phyloP scores from a whole-genome alignment of 2,329 filamentous ascomycete genomes.

The Coniochaeta sp. region DNA sequence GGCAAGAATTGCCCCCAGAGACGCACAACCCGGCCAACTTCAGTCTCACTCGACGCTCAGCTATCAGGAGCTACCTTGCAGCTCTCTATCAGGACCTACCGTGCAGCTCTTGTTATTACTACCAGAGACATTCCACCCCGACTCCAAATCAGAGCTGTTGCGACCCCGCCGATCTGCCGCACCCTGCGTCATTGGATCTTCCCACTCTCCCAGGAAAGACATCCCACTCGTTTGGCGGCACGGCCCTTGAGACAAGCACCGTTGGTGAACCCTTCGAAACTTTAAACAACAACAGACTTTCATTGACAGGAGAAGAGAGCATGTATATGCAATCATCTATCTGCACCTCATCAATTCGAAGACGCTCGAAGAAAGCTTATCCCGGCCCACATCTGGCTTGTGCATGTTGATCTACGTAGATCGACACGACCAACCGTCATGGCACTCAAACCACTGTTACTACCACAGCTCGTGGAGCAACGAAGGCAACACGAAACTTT shows the following conservation, averaged over 20 bases:
- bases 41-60: background rate
- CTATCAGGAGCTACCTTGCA: background rate
- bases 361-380: background rate
- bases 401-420: slow-evolving; percentile 3
- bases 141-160: background rate
- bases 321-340: slow-evolving; percentile 1
- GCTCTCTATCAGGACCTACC: too few species aligned
- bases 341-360: background rate
- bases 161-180: background rate
- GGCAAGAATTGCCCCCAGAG: background rate
- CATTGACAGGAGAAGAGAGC: background rate
- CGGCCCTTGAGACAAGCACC: background rate
- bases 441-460: slow-evolving; percentile 46
- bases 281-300: background rate
- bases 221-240: background rate
- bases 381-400: background rate
- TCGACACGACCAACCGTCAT: slow-evolving; percentile 22
- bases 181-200: background rate
- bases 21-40: background rate
- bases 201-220: background rate
- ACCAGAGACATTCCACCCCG: background rate
- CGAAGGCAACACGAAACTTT: slow-evolving; percentile 31
- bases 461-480: slow-evolving; percentile 47
- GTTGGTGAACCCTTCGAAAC: background rate
- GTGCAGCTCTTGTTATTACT: background rate